Percentiles rank a stretch among this genome's conserved stretches.
Evolutionary conservation across 2,329 filamentous ascomycete genomes (phyloP).

Genomic region (Penicillium sp.): DNA sequence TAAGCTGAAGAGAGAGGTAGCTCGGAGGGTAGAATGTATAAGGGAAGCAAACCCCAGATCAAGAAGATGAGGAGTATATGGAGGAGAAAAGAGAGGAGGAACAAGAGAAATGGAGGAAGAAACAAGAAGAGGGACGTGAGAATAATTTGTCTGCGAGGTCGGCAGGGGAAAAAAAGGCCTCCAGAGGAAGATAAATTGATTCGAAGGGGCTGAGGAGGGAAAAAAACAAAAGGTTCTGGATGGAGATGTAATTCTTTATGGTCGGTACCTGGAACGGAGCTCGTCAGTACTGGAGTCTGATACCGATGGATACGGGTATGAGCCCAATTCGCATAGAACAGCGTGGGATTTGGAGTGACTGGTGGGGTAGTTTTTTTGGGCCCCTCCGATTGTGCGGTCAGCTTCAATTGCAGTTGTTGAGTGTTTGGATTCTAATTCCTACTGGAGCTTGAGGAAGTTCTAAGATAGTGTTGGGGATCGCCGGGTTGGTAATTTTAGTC

Average conservation of each 20-base stretch:
- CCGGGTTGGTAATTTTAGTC: slow-evolving; percentile 26
- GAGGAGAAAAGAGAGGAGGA: slow-evolving; percentile 7
- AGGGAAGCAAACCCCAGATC: slow-evolving; percentile 24
- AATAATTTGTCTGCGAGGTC: slow-evolving; percentile 19
- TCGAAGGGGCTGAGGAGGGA: slow-evolving; percentile 17
- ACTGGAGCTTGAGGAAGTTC: slow-evolving; percentile 19
- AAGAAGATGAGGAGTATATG: slow-evolving; percentile 18
- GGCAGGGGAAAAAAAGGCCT: slow-evolving; percentile 14
- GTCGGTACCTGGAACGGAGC: slow-evolving; percentile 10
- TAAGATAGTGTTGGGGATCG: slow-evolving; percentile 24
- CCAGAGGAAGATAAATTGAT: slow-evolving; percentile 15
- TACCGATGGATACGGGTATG: slow-evolving; percentile 16
- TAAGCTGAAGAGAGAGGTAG: slow-evolving; percentile 21
- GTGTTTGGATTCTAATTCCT: slow-evolving; percentile 19
- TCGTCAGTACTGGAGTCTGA: slow-evolving; percentile 11
- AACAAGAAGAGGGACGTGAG: slow-evolving; percentile 9
- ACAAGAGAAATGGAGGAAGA: neutral
- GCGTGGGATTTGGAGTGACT: slow-evolving; percentile 16
- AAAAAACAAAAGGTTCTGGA: slow-evolving; percentile 13
- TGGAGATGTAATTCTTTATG: slow-evolving; percentile 1
- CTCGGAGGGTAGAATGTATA: slow-evolving; percentile 17
- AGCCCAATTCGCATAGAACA: slow-evolving; percentile 12
- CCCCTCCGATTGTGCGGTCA: slow-evolving; percentile 16
- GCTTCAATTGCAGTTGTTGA: slow-evolving; percentile 13
- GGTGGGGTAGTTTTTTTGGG: slow-evolving; percentile 6